These are phyloP conservation scores for Monilinia polystroma DNA, from an alignment of 2,329 filamentous ascomycete species.

Conservation along the genomic window DNA sequence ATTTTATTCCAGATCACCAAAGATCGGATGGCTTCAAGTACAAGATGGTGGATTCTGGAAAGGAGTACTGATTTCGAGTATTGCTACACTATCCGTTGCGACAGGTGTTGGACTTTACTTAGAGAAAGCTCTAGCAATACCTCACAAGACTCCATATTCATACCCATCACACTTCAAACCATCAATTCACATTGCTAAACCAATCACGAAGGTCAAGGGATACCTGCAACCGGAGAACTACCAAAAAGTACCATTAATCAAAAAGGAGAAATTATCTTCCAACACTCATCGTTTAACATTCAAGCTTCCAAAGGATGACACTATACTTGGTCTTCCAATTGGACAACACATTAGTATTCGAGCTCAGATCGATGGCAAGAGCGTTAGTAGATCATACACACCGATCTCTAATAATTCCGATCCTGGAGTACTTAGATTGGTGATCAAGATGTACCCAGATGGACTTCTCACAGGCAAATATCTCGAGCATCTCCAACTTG, in stretches of 20 bases:
- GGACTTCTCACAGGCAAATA: slow-evolving; percentile 52
- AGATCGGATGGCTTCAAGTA: slow-evolving; percentile 23
- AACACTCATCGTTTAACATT: slow-evolving; percentile 35
- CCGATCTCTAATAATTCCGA: slow-evolving; percentile 52
- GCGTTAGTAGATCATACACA: slow-evolving; percentile 44
- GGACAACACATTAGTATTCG: slow-evolving; percentile 45
- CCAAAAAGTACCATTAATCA: slow-evolving; percentile 28
- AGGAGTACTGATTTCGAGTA: slow-evolving; percentile 25
- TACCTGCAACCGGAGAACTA: slow-evolving; percentile 28
- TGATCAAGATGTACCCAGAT: slow-evolving; percentile 53
- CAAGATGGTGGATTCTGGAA: slow-evolving; percentile 40
- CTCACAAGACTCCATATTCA: slow-evolving; percentile 24
- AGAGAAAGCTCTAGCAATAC: slow-evolving; percentile 14
- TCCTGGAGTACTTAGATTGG: slow-evolving; percentile 50
- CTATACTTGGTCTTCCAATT: slow-evolving; percentile 44
- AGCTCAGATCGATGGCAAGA: slow-evolving; percentile 40
- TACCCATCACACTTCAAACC: slow-evolving; percentile 26
- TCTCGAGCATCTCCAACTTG: slow-evolving; percentile 48
- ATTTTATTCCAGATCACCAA: slow-evolving; percentile 16
- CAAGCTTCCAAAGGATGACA: slow-evolving; percentile 38
- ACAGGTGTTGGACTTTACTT: slow-evolving; percentile 21
- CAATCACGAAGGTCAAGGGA: slow-evolving; percentile 22
- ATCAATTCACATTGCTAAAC: slow-evolving; percentile 21
- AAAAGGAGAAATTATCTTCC: slow-evolving; percentile 28
- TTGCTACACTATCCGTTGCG: slow-evolving; percentile 16